Evolutionary conservation across 2,329 filamentous ascomycete species (phyloP).

Genomic region (Phaeosphaeriaceae sp.): DNA sequence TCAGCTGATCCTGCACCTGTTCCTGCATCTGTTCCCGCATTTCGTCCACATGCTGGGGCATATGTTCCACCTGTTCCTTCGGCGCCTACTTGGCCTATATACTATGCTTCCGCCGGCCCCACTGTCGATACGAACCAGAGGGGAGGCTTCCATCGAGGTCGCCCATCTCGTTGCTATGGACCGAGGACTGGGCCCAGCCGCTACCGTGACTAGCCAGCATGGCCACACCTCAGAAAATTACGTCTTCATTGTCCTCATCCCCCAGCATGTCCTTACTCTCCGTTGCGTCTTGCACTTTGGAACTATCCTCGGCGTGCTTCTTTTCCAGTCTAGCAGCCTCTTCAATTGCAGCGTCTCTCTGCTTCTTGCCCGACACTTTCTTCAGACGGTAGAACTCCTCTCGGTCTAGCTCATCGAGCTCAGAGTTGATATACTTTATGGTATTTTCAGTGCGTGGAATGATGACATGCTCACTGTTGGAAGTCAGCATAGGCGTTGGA

Average conservation of each 20-base stretch:
- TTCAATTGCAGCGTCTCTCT: slow-evolving; percentile 55
- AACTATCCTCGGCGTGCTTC: slow-evolving; percentile 47
- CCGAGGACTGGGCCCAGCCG: no score
- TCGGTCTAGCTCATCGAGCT: slow-evolving; percentile 94
- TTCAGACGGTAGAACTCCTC: slow-evolving; percentile 98
- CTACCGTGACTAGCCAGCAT: not conserved
- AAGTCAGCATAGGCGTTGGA: slow-evolving; percentile 20
- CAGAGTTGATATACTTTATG: slow-evolving; percentile 99
- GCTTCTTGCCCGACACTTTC: slow-evolving; percentile 81
- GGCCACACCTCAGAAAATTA: slow-evolving; percentile 70
- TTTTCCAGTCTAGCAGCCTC: slow-evolving; percentile 47
- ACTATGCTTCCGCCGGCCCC: no score
- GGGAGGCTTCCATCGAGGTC: no score
- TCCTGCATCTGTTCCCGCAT: slow-evolving; percentile 3
- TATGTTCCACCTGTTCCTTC: no score
- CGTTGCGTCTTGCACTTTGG: slow-evolving; percentile 37
- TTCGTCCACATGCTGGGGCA: no score
- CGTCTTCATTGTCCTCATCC: slow-evolving; percentile 79
- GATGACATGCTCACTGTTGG: slow-evolving; percentile 80
- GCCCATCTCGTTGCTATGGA: no score
- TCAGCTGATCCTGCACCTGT: not conserved
- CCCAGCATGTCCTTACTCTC: slow-evolving; percentile 71
- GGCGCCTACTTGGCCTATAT: no score
- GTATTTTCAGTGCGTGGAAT: slow-evolving; percentile 98
- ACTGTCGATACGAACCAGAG: no score